Base-by-base conservation (phyloP, 2,329 filamentous ascomycete genomes). In the Falciphora oryzae region DNA sequence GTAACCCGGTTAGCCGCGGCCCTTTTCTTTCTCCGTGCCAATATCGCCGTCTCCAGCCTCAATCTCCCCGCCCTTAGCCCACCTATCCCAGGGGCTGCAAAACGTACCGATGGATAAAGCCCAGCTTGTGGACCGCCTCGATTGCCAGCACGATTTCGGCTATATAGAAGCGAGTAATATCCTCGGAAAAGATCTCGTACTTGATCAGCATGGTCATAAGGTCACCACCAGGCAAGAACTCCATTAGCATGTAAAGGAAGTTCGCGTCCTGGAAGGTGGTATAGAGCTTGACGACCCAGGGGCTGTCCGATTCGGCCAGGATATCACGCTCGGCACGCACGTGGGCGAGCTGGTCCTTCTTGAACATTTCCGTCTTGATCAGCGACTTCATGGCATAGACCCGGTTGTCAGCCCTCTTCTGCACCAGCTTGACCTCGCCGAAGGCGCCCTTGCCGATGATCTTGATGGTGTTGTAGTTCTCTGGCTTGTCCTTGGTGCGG, bases 131-230 rank as follows among this genome's bases (percentile, higher is more conserved):
- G 57, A 99, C 95, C 18, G 95, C 95, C 75, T 99, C 95, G 70
- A 99, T 98, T n/a, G 95, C 95, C 74, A 98, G 85, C 29, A 97
- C 92, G 71, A 98, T 94, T 77, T 99, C 94, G 29, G 95, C 95
- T 86, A 99, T 99, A 79, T 99, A 99, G 79, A 99, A 99, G 25
- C 95, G 88, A 35, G 95, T 99, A 70, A 99, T 98, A 70, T 99
- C 95, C 76, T 98, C 94, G 0, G 93, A 96, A 77, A 99, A 99
- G 76, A 99, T 97, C 76, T 99, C 95, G 74, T 99, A 99, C 83
- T 98, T 99, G 81, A 99, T 99, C 70, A 99, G 83, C 95, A 99
- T 99, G 4, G 95, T 99, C 95, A 99, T 99, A 76, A 99, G 78
- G 80, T 99, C 95, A 77, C 95, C 95, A 77, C 95, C 95, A 10